Evolutionary conservation across 805 yeast genomes (phyloP).

Genomic region (Hanseniaspora clermontiae): DNA sequence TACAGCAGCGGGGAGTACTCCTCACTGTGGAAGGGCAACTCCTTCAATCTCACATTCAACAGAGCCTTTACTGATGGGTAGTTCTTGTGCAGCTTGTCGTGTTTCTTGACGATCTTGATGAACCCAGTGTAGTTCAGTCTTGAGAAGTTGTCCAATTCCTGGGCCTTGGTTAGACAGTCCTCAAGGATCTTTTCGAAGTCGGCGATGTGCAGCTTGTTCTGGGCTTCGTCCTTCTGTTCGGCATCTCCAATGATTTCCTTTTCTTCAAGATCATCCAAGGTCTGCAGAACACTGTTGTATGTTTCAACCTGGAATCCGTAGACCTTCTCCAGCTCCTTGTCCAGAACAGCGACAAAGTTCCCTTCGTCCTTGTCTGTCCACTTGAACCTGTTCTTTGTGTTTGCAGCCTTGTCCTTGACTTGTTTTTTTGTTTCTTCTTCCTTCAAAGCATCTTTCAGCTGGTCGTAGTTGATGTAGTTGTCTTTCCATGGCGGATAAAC

Average conservation of each 20-base stretch:
- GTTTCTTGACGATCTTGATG: constrained; percentile 87
- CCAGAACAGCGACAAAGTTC: constrained; percentile 52
- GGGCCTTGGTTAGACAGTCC: constrained; percentile 57
- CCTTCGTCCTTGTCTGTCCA: constrained; percentile 69
- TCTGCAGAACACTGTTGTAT: constrained; percentile 54
- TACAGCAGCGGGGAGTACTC: constrained; percentile 85
- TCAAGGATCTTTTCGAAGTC: constrained; percentile 60
- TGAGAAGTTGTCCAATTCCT: constrained; percentile 79
- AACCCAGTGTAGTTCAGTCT: constrained; percentile 91
- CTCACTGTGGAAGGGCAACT: constrained; percentile 84
- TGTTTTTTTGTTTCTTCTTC: constrained; percentile 41
- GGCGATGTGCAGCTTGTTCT: constrained; percentile 41
- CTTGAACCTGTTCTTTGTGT: constrained; percentile 15
- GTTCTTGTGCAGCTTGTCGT: constrained; percentile 76
- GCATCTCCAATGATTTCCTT: constrained; percentile 21
- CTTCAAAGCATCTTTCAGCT: constrained; percentile 52
- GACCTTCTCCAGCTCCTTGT: constrained; percentile 62
- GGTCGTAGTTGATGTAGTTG: constrained; percentile 54
- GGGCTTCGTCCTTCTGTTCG: constrained; percentile 33
- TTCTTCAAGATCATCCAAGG: constrained; percentile 50
- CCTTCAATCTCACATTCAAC: constrained; percentile 73
- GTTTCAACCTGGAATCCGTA: constrained; percentile 57
- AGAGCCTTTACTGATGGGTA: constrained; percentile 79
- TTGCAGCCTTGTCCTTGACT: constrained; percentile 17
- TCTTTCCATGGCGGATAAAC: constrained; percentile 80